Conservation (phyloP, 164 flowering plant genomes). For the Sextonia rubra region DNA sequence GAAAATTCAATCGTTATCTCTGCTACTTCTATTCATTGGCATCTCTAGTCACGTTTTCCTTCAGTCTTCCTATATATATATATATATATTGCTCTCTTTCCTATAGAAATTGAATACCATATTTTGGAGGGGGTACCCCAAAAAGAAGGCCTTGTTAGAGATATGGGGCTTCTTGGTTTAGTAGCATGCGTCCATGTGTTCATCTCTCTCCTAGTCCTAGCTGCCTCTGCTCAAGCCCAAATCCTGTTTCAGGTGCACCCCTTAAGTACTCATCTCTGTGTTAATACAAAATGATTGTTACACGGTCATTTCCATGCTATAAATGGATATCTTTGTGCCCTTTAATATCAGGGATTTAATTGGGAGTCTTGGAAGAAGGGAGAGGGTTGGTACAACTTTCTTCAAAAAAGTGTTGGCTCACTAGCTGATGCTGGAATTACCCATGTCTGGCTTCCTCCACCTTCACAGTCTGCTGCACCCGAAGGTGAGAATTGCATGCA, state of each 20-base stretch:
- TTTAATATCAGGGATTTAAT: conserved; percentile 55
- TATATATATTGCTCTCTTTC: no score
- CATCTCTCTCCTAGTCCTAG: neutral
- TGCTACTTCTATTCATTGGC: no score
- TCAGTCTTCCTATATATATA: no score
- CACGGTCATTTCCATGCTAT: neutral
- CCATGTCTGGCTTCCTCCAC: conserved; percentile 83
- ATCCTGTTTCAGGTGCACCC: conserved; percentile 11
- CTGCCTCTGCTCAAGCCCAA: conserved; percentile 5
- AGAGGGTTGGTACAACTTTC: conserved; percentile 63
- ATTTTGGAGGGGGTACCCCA: no score
- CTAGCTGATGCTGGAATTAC: conserved; percentile 56
- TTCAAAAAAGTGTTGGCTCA: conserved; percentile 35
- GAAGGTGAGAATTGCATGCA: conserved; percentile 36
- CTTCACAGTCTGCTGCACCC: conserved; percentile 56
- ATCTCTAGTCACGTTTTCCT: no score
- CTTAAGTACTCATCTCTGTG: neutral
- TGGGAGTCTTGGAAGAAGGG: conserved; percentile 62
- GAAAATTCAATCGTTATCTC: no score
- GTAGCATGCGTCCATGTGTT: conserved; percentile 1
- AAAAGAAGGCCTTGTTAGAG: neutral
- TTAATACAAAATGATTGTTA: neutral
- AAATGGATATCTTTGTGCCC: neutral
- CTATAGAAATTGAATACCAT: no score
- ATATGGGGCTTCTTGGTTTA: neutral